A percentile compares a stretch with the other conserved stretches of the same genome.
These are phyloP conservation scores for Tetrahymena thermophila DNA, from an alignment of 73 alveolate genomes.

Conservation along the genomic window DNA sequence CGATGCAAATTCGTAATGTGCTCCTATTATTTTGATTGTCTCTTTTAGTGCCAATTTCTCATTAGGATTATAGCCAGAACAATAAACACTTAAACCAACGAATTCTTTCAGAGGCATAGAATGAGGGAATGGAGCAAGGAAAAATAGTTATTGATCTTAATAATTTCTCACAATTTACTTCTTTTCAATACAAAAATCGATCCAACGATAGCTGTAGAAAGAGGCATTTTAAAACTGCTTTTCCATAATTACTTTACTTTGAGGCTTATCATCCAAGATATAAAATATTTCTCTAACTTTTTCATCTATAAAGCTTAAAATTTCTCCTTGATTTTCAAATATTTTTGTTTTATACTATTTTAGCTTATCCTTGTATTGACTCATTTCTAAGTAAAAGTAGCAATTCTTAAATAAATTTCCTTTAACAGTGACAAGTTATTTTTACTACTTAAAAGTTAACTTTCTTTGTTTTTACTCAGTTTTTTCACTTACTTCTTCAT, in stretches of 20 bases:
- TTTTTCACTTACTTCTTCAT: background rate
- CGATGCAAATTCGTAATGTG: background rate
- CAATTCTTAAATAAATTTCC: background rate
- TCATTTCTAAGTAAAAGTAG: background rate
- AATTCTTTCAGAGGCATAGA: background rate
- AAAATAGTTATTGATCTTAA: background rate
- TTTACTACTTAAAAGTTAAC: background rate
- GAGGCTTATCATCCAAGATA: background rate
- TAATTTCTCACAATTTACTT: background rate
- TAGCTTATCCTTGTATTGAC: background rate
- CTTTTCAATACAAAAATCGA: background rate
- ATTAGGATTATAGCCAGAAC: background rate
- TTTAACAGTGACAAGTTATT: background rate
- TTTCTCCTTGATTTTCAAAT: background rate
- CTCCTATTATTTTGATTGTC: background rate
- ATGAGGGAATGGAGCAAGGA: background rate
- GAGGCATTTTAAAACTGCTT: background rate
- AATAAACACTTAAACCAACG: background rate
- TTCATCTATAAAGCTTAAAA: background rate
- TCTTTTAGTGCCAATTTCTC: background rate
- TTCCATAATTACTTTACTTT: background rate
- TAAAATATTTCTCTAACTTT: background rate
- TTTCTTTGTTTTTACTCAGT: background rate
- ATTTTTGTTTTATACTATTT: background rate
- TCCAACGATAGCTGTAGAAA: background rate